Evolutionary conservation across 116 monocot genomes (phyloP), one percentile per base, ranked within the genome.

Genomic region (Posidonia oceanica): DNA sequence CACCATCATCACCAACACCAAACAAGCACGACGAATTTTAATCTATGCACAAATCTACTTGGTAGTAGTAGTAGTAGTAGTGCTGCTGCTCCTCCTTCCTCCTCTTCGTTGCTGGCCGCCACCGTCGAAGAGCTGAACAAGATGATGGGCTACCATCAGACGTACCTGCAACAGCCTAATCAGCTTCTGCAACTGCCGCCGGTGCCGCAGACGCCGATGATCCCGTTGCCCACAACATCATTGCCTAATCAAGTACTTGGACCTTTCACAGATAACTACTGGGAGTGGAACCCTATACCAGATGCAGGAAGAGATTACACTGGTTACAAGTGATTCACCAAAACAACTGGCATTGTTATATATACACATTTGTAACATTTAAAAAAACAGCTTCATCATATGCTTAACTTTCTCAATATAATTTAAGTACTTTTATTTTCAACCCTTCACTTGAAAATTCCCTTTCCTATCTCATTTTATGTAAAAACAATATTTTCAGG

Each of bases 221-320:
- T 48, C 48, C 48, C 48, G 29, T 29, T 29, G 29, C 1, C 29
- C 29, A 29, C 29, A 7, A 48, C 48, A 7, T 48, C 48, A 4
- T 48, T 48, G 48, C 48, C 66, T 39, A 41, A 73, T 66, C 20
- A 58, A 42, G 52, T 74, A 29, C 79, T 79, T 5, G 11, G 68
- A 71, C 7, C 62, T 36, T 75, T 89, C 65, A 58, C 85, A n/a
- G 83, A 89, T 23, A 89, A 83, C 72, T 69, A 86, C 17, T 89
- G 89, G 89, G 89, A 89, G 14, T 89, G 89, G 89, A 83, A 77
- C 69, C 70, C 78, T 36, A 54, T 81, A 1, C 66, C 66, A 44
- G 66, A 66, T 66, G 66, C 40, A 3, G 66, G 16, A 48, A 12
- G 8, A 48, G 48, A 48, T 12, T 48, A 48, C 12, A 48, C 7